phyloP scores from a whole-genome alignment of 257 asterid genomes.

The Rauvolfia tetraphylla region DNA sequence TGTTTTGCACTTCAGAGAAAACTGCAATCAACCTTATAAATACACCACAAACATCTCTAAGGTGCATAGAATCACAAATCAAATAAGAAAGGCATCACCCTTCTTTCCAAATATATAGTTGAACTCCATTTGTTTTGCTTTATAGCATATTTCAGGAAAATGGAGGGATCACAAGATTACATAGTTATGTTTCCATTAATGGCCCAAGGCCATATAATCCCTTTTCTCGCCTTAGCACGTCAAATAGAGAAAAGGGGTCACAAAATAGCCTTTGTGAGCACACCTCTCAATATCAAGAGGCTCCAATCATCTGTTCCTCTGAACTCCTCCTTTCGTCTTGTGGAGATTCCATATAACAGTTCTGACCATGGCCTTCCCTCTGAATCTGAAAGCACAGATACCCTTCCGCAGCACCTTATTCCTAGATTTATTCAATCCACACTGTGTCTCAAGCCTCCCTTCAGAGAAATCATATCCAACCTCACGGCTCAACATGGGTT shows the following conservation, averaged over 20 bases:
- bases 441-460: constrained; percentile 29
- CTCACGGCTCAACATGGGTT: constrained; percentile 18
- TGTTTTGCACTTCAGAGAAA: too few relatives aligned
- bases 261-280: constrained; percentile 26
- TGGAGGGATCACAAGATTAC: too few relatives aligned
- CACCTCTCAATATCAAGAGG: constrained; percentile 46
- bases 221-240: constrained; percentile 30
- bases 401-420: constrained; percentile 39
- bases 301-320: constrained; percentile 31
- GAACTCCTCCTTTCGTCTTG: constrained; percentile 30
- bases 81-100: too few relatives aligned
- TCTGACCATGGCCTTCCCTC: constrained; percentile 54
- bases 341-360: constrained; percentile 46
- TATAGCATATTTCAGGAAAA: too few relatives aligned
- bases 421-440: constrained; percentile 29
- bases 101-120: too few relatives aligned
- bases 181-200: constrained; percentile 32
- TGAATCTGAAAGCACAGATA: constrained; percentile 39
- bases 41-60: too few relatives aligned
- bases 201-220: constrained; percentile 35
- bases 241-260: constrained; percentile 22
- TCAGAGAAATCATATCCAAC: constrained; percentile 26
- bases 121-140: too few relatives aligned
- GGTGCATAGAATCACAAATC: too few relatives aligned
- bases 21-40: too few relatives aligned